Conservation (phyloP, 2,329 filamentous ascomycete species). For the Aspergillus udagawae region DNA sequence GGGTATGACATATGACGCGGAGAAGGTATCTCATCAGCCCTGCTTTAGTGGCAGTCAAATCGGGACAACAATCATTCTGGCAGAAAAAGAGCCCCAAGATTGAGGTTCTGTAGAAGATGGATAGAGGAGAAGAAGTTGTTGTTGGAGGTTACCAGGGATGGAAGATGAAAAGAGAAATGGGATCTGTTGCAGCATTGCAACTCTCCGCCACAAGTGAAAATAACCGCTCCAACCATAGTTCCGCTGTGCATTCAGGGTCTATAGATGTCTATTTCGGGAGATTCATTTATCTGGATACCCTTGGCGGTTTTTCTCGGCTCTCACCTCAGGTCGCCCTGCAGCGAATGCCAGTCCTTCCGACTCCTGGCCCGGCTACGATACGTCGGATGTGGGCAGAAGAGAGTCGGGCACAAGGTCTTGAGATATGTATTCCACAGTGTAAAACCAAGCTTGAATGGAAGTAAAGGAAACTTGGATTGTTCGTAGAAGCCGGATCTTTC, state of each 20-base stretch:
- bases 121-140: not conserved
- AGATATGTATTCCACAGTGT: not conserved
- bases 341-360: no score
- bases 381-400: no score
- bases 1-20: not conserved
- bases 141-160: not conserved
- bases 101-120: not conserved
- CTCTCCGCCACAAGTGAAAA: not conserved
- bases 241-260: not conserved
- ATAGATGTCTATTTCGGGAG: not conserved
- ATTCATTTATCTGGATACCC: not conserved
- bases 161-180: not conserved
- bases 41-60: not conserved
- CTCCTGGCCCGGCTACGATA: no score
- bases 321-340: no score
- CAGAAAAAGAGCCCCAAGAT: no score
- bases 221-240: not conserved
- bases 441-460: not conserved
- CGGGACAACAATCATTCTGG: not conserved
- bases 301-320: not conserved
- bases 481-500: conserved; percentile 17
- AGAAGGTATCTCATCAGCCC: not conserved
- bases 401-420: not conserved
- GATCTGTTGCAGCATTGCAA: not conserved
- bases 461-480: conserved; percentile 16